Evolutionary conservation across 257 asterid genomes (phyloP).

Genomic region (Jacaranda copaia): DNA sequence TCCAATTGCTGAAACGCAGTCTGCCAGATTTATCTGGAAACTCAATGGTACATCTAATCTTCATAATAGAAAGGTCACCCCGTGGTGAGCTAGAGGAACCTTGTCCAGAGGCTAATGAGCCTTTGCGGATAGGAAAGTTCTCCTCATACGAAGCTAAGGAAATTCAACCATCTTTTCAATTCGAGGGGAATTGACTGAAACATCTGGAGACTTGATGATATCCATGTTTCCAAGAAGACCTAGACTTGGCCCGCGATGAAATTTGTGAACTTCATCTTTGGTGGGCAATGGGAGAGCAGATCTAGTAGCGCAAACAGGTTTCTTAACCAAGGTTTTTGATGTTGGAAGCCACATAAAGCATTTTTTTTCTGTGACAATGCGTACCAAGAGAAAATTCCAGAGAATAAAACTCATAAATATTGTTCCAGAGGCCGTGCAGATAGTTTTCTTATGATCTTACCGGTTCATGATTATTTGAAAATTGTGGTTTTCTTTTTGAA

Average conservation of each 20-base stretch:
- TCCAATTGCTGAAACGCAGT: constrained; percentile 62
- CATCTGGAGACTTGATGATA: constrained; percentile 63
- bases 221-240: constrained; percentile 47
- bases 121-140: constrained; percentile 50
- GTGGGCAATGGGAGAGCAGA: constrained; percentile 72
- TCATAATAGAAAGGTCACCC: constrained; percentile 73
- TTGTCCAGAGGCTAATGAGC: constrained; percentile 59
- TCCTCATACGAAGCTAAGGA: constrained; percentile 64
- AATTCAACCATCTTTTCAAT: constrained; percentile 82
- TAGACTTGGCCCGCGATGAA: constrained; percentile 49
- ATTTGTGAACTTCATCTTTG: constrained; percentile 48
- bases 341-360: constrained; percentile 57
- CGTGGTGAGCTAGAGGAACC: constrained; percentile 73
- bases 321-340: constrained; percentile 61
- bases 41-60: constrained; percentile 77
- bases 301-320: constrained; percentile 59
- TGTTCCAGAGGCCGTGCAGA: constrained; percentile 2
- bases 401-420: constrained; percentile 16
- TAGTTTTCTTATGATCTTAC: constrained; percentile 48
- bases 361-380: constrained; percentile 25
- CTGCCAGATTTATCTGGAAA: constrained; percentile 59
- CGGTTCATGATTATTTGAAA: constrained; percentile 63
- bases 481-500: constrained; percentile 57
- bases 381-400: constrained; percentile 26
- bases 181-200: constrained; percentile 86